A percentile compares a stretch with the other conserved stretches of the same genome.
These are phyloP conservation scores for Alternaria hordeiaustralica DNA, from an alignment of 2,329 filamentous ascomycete genomes.

Conservation along the genomic window DNA sequence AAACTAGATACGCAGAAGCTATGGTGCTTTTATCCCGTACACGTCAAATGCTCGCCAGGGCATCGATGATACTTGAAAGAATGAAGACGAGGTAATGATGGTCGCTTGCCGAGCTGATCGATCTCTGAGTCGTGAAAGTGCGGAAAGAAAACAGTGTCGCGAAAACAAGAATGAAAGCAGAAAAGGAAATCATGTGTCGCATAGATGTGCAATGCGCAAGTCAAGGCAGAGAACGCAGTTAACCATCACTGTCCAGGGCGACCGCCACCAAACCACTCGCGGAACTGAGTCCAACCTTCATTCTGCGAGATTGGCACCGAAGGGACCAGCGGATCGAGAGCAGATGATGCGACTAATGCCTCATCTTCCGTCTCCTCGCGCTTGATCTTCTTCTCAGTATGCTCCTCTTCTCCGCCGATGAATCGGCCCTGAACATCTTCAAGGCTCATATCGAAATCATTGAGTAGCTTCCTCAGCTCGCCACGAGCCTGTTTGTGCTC, in stretches of 20 bases:
- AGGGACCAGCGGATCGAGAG: not conserved
- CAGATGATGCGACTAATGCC: accelerated
- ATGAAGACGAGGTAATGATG: not conserved
- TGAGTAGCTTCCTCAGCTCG: not conserved
- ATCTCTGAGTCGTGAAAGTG: no score
- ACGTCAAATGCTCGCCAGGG: not conserved
- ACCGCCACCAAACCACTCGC: not conserved
- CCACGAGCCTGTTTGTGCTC: slow-evolving; percentile 2
- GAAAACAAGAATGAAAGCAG: not conserved
- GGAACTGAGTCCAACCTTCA: not conserved
- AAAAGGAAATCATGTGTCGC: not conserved
- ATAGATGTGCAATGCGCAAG: not conserved
- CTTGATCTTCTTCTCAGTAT: not conserved
- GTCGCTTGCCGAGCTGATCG: not conserved
- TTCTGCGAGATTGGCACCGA: not conserved
- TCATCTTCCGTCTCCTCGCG: not conserved
- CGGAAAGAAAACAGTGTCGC: not conserved
- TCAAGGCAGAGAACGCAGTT: not conserved
- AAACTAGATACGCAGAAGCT: not conserved
- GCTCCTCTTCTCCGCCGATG: not conserved
- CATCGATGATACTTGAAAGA: not conserved
- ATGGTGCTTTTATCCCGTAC: not conserved
- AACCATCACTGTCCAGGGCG: not conserved
- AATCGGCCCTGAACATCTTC: not conserved
- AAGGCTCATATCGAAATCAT: not conserved